phyloP scores from a whole-genome alignment of 2,329 filamentous ascomycete genomes.

The Xylaria sp. region DNA sequence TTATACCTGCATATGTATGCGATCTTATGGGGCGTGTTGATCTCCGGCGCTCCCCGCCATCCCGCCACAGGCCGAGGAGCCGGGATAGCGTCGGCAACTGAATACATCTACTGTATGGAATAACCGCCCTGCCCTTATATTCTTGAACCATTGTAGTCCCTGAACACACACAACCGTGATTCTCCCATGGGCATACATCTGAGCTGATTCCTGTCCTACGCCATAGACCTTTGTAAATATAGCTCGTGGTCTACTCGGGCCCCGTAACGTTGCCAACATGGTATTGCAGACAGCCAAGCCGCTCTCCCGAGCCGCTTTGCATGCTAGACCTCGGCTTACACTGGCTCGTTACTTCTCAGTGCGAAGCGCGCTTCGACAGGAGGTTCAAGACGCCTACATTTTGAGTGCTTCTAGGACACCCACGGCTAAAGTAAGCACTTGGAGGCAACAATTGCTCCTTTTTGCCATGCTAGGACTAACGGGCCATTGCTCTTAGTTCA shows the following conservation, averaged over 20 bases:
- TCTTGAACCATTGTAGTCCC: background rate
- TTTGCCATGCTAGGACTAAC: constrained; percentile 13
- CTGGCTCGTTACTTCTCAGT: constrained; percentile 60
- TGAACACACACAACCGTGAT: constrained; percentile 2
- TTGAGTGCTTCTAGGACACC: constrained; percentile 89
- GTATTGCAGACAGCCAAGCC: constrained; percentile 41
- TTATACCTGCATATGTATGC: background rate
- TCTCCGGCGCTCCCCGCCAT: constrained; percentile 28
- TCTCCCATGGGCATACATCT: background rate
- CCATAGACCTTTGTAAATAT: background rate
- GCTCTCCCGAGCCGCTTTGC: constrained; percentile 38
- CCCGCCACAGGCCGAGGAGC: constrained; percentile 40
- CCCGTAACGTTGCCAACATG: constrained; percentile 37
- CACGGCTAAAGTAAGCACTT: constrained; percentile 76
- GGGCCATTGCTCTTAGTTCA: constrained; percentile 72
- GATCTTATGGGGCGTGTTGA: background rate
- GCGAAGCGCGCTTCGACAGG: constrained; percentile 60
- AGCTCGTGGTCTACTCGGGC: background rate
- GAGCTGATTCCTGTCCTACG: background rate
- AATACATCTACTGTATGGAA: background rate
- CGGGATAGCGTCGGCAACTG: constrained; percentile 30
- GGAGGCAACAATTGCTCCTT: background rate
- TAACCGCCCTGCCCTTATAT: background rate
- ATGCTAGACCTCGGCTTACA: constrained; percentile 35
- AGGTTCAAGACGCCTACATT: constrained; percentile 93